phyloP scores from a whole-genome alignment of 139 green algal genomes.

The Coelastrella sp. region DNA sequence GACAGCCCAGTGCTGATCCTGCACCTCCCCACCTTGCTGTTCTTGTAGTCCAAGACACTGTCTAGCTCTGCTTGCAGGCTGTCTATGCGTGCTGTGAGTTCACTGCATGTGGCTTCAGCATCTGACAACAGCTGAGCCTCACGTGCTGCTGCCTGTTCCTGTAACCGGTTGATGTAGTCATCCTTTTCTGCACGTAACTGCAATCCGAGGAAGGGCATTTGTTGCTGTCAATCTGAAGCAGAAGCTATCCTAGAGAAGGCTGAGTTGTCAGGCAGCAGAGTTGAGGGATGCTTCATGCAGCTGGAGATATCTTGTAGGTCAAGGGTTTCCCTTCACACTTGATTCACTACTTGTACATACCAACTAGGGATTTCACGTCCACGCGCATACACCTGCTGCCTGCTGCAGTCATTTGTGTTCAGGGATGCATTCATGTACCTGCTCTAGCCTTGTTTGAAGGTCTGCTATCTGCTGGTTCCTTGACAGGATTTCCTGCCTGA shows the following conservation, averaged over 20 bases:
- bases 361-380: too few relatives aligned
- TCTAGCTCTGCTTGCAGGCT: constrained; percentile 52
- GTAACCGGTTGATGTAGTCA: constrained; percentile 30
- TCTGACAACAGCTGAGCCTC: constrained; percentile 47
- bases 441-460: constrained; percentile 61
- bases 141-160: constrained; percentile 45
- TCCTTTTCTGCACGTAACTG: constrained; percentile 21
- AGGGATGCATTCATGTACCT: constrained; percentile 45
- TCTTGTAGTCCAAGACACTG: constrained; percentile 60
- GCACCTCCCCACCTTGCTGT: constrained; percentile 50
- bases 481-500: constrained; percentile 71
- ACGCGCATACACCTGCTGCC: too few relatives aligned
- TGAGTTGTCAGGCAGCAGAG: too few relatives aligned
- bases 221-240: too few relatives aligned
- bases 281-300: too few relatives aligned
- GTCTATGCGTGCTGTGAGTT: constrained; percentile 9
- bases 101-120: constrained; percentile 43
- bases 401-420: too few relatives aligned
- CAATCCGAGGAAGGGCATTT: too few relatives aligned
- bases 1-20: too few relatives aligned
- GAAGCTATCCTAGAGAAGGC: too few relatives aligned
- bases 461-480: constrained; percentile 74
- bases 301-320: neutral
- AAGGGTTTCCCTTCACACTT: neutral
- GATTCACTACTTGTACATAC: too few relatives aligned